phyloP scores from a whole-genome alignment of 257 asterid genomes.

The Salvia splendens region DNA sequence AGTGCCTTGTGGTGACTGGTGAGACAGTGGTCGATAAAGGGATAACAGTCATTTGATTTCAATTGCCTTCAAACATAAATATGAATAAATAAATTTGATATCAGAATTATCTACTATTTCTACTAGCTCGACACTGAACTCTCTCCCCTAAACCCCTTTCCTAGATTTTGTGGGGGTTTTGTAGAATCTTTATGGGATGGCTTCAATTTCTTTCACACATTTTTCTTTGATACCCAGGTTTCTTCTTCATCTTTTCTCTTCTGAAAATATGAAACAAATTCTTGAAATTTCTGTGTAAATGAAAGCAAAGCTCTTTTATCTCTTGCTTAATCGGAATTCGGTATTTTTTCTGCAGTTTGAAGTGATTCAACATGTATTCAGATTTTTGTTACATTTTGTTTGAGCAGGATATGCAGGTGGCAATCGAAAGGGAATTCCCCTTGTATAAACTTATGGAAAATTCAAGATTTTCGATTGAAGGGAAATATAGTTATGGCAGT shows the following conservation, averaged over 20 bases:
- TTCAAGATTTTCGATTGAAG: conserved; percentile 48
- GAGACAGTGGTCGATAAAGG: conserved; percentile 24
- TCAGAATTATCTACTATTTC: conserved; percentile 42
- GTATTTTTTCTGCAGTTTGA: conserved; percentile 4
- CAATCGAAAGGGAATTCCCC: conserved; percentile 46
- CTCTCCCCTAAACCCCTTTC: conserved; percentile 54
- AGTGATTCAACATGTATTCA: conserved; percentile 13
- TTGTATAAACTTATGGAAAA: conserved; percentile 43
- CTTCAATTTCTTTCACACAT: conserved; percentile 60
- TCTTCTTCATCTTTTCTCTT: conserved; percentile 32
- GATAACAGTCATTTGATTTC: conserved; percentile 33
- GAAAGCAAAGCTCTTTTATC: neutral
- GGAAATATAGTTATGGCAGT: conserved; percentile 54
- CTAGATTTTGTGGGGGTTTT: conserved; percentile 40
- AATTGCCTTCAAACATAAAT: neutral
- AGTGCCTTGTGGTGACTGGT: conserved; percentile 28
- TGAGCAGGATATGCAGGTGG: conserved; percentile 60
- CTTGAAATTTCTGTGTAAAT: no score
- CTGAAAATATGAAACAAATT: neutral
- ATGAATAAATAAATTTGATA: neutral
- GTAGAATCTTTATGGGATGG: conserved; percentile 52
- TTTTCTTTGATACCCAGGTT: conserved; percentile 73
- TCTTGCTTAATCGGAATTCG: conserved; percentile 17
- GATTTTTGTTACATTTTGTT: neutral
- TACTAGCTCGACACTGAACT: conserved; percentile 7